phyloP scores from a whole-genome alignment of 805 yeast species.

The Babjeviella inositovora region DNA sequence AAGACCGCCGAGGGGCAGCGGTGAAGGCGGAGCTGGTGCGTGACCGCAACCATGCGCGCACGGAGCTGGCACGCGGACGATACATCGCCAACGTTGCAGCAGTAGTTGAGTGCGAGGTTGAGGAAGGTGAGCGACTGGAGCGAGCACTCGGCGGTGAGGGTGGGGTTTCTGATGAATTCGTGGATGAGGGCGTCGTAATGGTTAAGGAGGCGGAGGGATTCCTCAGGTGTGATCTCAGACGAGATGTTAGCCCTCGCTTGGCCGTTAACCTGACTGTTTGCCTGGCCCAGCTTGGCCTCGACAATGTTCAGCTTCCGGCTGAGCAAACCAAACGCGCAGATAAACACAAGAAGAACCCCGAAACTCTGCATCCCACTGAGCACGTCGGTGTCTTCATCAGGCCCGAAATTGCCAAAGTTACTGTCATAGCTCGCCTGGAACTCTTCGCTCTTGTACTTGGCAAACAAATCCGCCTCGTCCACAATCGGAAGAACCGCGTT shows the following conservation, averaged over 20 bases:
- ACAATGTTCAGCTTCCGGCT: slow-evolving; percentile 19
- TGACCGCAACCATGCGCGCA: slow-evolving; percentile 66
- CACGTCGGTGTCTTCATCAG: too few relatives aligned
- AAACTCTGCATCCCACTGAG: too few relatives aligned
- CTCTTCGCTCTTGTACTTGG: slow-evolving; percentile 23
- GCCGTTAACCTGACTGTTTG: too few relatives aligned
- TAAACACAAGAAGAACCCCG: slow-evolving; percentile 33
- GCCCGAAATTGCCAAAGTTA: too few relatives aligned
- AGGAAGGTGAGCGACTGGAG: slow-evolving; percentile 57
- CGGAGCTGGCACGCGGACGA: slow-evolving; percentile 61
- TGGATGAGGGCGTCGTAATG: slow-evolving; percentile 47
- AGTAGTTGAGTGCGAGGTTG: slow-evolving; percentile 53
- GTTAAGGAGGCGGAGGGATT: too few relatives aligned
- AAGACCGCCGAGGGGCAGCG: slow-evolving; percentile 77
- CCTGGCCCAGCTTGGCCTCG: too few relatives aligned
- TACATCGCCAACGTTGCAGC: slow-evolving; percentile 58
- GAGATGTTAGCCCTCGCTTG: too few relatives aligned
- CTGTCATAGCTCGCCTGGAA: slow-evolving; percentile 7
- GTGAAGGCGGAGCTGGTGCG: slow-evolving; percentile 73
- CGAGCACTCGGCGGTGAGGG: slow-evolving; percentile 43
- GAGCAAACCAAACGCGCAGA: slow-evolving; percentile 29
- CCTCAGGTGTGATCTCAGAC: too few relatives aligned
- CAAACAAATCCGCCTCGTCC: slow-evolving; percentile 52
- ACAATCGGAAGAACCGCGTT: slow-evolving; percentile 52
- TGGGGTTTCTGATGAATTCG: slow-evolving; percentile 44